Conservation (phyloP, 495 filamentous ascomycete species). For the Annulohypoxylon nitens region DNA sequence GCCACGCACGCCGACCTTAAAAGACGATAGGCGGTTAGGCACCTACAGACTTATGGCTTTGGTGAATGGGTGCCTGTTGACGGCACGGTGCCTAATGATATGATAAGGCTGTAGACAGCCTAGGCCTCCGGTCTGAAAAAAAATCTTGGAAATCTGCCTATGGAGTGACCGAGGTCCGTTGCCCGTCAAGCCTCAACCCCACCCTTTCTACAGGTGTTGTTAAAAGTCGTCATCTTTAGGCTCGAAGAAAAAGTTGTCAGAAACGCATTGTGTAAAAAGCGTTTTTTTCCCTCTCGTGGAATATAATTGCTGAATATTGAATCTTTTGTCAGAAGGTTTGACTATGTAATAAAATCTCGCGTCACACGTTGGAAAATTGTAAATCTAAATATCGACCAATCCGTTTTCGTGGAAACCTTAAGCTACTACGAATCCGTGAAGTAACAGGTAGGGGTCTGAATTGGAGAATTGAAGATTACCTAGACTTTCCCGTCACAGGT, state of each 20-base stretch:
- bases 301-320: neutral
- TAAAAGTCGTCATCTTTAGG: neutral
- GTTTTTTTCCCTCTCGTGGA: no score
- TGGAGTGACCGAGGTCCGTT: slow-evolving; percentile 11
- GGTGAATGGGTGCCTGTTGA: neutral
- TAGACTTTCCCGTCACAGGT: neutral
- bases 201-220: neutral
- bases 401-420: neutral
- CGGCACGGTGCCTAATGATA: slow-evolving; percentile 2
- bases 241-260: neutral
- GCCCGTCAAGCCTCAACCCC: neutral
- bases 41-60: neutral
- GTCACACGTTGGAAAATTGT: neutral
- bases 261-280: neutral
- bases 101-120: slow-evolving; percentile 1
- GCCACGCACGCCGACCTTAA: neutral
- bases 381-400: slow-evolving; percentile 4
- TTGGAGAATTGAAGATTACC: neutral
- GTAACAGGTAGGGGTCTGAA: neutral
- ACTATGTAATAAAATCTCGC: neutral
- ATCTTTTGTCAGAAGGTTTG: neutral
- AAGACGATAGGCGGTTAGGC: slow-evolving; percentile 14
- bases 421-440: neutral
- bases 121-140: neutral
- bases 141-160: slow-evolving; percentile 10